Evolutionary conservation across 2,329 filamentous ascomycete species (phyloP).

Genomic region (Cladosporium phlei): DNA sequence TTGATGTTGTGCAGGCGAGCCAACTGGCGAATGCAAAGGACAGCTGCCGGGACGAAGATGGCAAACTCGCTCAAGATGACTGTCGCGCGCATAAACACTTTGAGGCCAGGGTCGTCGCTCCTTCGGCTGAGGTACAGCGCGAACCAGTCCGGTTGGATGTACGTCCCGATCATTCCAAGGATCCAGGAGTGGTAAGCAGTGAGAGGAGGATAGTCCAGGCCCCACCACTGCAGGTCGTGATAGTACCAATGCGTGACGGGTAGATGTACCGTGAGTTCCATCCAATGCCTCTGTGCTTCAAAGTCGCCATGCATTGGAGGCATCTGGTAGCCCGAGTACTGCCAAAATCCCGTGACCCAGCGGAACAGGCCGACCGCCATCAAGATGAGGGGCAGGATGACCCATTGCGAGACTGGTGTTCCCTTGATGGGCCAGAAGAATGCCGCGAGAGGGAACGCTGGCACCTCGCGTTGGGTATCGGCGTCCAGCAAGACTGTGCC

Average conservation of each 20-base stretch:
- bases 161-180: constrained; percentile 75
- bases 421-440: constrained; percentile 89
- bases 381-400: constrained; percentile 78
- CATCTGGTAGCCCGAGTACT: constrained; percentile 79
- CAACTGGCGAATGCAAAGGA: constrained; percentile 80
- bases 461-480: constrained; percentile 35
- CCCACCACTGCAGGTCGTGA: constrained; percentile 95
- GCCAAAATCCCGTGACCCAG: constrained; percentile 90
- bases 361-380: constrained; percentile 89
- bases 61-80: constrained; percentile 89
- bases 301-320: constrained; percentile 96
- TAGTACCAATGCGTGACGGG: constrained; percentile 97
- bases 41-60: constrained; percentile 76
- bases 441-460: constrained; percentile 85
- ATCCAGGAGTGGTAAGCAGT: constrained; percentile 98
- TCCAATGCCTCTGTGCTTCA: constrained; percentile 97
- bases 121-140: constrained; percentile 77
- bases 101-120: constrained; percentile 70
- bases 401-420: constrained; percentile 76
- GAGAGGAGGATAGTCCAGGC: constrained; percentile 92
- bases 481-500: constrained; percentile 35
- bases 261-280: constrained; percentile 88
- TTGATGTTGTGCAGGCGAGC: constrained; percentile 71
- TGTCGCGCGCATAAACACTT: constrained; percentile 93
- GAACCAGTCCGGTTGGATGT: constrained; percentile 83